Base-by-base conservation (phyloP, 768 basidiomycete genomes). In the Macrolepiota albuminosa region DNA sequence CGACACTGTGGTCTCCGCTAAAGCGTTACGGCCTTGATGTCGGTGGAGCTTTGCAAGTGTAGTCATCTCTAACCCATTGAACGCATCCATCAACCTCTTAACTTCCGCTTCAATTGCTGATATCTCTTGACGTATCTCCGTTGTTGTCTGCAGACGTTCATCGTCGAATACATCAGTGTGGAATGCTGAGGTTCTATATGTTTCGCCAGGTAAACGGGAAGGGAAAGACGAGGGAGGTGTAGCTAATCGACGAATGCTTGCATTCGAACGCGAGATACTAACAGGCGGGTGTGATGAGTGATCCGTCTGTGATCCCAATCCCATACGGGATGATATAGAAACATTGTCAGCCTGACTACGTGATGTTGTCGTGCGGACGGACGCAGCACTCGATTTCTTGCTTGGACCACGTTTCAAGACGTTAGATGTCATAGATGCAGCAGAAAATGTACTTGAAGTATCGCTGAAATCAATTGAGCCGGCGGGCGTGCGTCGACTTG, bases 51-150 rank as follows among this genome's bases (percentile, higher is more conserved):
- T 79, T 10, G 85, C 84, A 51, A 91, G 72, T 24, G 86, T 82
- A 37, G 80, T 87, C 59, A 92, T 76, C 70, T 92, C 90, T 42
- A 92, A 76, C 9, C 90, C 88, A 64, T 84, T 89, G 70, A 92
- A 92, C 3, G 89, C 89, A 67, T 92, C 90, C 72, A 91, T 80
- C 49, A 92, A 71, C 52, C 87, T 77, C 61, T 80, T 79, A 6
- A 82, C 84, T 68, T 93, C 90, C 36, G 84, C 84, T 69, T 91
- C 89, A 46, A 93, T 82, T 6, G 78, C 71, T 60, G 80, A 74
- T 46, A 93, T 88, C 65, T 91, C 87, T 48, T 81, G 75, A 42
- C 80, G 83, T 56, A 92, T 84, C 42, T 87, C 80, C 62, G 81
- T 77, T 59, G 82, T 78, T n/a, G 86, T 81, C 59, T 82, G 80